A percentile compares a stretch with the other conserved stretches of the same genome.
Evolutionary conservation across 345 rosid genomes (phyloP).

Genomic region (Eucalyptus victrix): DNA sequence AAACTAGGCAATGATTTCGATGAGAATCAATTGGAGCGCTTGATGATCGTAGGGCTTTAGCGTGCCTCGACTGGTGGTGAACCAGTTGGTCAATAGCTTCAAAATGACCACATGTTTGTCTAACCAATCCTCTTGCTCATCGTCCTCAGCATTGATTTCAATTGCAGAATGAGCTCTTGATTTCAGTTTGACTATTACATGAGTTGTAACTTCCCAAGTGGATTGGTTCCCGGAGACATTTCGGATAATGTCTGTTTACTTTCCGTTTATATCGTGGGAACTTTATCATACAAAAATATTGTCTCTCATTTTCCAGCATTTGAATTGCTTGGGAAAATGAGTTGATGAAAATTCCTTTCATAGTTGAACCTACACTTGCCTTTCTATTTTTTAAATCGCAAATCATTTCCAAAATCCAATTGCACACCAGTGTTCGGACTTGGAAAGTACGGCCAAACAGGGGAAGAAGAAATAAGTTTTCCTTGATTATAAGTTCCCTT

Average conservation of each 20-base stretch:
- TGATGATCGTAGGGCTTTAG: constrained; percentile 1
- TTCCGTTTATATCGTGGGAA: background rate
- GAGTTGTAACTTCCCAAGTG: background rate
- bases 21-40: background rate
- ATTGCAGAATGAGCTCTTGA: background rate
- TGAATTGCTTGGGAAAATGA: background rate
- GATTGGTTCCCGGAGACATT: background rate
- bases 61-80: background rate
- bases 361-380: background rate
- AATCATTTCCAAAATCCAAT: background rate
- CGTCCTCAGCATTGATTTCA: background rate
- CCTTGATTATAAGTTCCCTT: background rate
- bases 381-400: background rate
- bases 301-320: background rate
- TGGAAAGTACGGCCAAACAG: background rate
- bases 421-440: background rate
- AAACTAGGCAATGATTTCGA: background rate
- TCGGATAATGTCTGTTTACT: background rate
- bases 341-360: background rate
- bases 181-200: background rate
- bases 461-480: background rate
- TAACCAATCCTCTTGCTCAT: background rate
- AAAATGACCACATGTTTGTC: background rate
- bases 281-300: background rate
- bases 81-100: background rate